phyloP scores from a whole-genome alignment of 371 early-diverging fungal genomes.

The Chytridium lagenaria region DNA sequence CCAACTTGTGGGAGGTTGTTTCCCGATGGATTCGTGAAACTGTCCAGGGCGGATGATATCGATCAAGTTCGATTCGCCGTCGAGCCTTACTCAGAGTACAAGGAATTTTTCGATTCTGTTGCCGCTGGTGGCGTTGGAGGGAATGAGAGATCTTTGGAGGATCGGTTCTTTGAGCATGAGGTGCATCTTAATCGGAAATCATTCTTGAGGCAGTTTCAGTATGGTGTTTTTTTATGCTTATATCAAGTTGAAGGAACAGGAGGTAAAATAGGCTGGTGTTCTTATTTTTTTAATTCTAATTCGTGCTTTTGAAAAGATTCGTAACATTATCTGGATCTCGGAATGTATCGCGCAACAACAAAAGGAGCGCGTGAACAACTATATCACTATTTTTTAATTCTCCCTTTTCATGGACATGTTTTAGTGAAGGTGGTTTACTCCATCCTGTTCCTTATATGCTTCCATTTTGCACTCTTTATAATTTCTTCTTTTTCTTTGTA shows the following conservation, averaged over 20 bases:
- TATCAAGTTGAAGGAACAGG: conserved; percentile 98
- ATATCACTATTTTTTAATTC: conserved; percentile 61
- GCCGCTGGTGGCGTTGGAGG: conserved; percentile 43
- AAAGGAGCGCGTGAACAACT: conserved; percentile 91
- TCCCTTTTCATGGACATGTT: too few species aligned
- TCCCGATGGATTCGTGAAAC: conserved; percentile 85
- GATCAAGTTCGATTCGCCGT: conserved; percentile 89
- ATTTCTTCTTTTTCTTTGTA: not conserved
- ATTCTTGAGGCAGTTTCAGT: conserved; percentile 97
- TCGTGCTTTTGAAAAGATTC: conserved; percentile 58
- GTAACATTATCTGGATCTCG: conserved; percentile 99
- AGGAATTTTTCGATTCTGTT: conserved; percentile 58
- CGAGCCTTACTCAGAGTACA: conserved; percentile 85
- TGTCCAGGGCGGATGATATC: conserved; percentile 90
- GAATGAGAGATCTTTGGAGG: conserved; percentile 83
- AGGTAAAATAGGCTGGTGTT: conserved; percentile 42
- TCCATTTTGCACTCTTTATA: too few species aligned
- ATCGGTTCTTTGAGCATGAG: conserved; percentile 93
- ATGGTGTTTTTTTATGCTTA: conserved; percentile 96
- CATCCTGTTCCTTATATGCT: too few species aligned
- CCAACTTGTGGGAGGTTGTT: conserved; percentile 85
- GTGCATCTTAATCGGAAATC: conserved; percentile 90
- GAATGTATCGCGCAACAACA: conserved; percentile 99
- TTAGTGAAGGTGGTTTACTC: too few species aligned
- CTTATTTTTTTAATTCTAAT: not conserved